Percentiles rank a stretch among this genome's conserved stretches.
Conservation (phyloP, 176 grass and related monocot species). For the Rhipidocladum racemiflorum region DNA sequence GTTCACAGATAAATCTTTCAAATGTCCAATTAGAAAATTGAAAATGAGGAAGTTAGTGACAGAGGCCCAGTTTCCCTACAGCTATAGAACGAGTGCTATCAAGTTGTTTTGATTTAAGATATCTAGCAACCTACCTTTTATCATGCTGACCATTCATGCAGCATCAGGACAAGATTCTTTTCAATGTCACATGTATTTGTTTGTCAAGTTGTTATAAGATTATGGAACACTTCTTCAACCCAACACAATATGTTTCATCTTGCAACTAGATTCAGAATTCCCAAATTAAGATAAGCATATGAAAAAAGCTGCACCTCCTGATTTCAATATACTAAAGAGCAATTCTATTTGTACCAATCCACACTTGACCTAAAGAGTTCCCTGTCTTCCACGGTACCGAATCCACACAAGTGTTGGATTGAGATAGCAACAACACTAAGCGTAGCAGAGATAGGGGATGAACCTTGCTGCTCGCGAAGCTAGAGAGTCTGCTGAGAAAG, state of each 20-base stretch:
- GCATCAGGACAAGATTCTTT: background rate
- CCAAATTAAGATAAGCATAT: background rate
- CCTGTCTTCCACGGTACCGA: too few relatives aligned
- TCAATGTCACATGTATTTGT: background rate
- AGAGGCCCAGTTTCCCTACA: background rate
- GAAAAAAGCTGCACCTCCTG: background rate
- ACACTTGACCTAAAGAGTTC: too few relatives aligned
- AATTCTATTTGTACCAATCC: background rate
- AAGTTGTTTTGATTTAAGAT: background rate
- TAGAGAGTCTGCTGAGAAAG: conserved; percentile 65
- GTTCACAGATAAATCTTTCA: too few relatives aligned
- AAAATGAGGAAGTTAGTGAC: too few relatives aligned
- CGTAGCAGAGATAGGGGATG: background rate
- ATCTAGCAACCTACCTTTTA: background rate
- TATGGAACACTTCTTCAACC: background rate
- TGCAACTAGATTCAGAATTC: background rate
- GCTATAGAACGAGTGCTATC: background rate
- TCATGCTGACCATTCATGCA: background rate
- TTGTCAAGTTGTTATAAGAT: background rate
- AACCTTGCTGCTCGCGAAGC: conserved; percentile 56
- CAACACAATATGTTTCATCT: background rate
- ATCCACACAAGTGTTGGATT: too few relatives aligned
- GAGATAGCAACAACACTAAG: too few relatives aligned
- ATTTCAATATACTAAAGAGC: background rate
- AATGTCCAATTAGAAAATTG: too few relatives aligned